phyloP scores from a whole-genome alignment of 1,284 basidiomycete species.

The Gomphus sp. region DNA sequence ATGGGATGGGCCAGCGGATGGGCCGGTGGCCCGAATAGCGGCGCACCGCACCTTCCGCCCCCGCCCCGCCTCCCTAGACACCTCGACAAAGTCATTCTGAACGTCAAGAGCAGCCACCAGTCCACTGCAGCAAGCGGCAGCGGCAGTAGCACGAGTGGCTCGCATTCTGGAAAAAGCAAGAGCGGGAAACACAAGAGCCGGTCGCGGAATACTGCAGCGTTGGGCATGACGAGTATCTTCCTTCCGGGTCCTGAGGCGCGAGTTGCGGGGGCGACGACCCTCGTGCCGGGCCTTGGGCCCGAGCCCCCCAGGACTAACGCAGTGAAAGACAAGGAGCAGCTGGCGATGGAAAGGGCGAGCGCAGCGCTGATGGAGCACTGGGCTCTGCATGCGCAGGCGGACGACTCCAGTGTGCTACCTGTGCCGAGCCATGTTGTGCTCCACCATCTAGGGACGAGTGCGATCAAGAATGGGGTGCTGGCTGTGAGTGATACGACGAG shows the following conservation, averaged over 20 bases:
- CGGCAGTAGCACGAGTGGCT: conserved; percentile 14
- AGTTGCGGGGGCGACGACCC: no score
- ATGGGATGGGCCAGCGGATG: no score
- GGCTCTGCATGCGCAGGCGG: conserved; percentile 38
- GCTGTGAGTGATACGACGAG: conserved; percentile 91
- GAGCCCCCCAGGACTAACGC: no score
- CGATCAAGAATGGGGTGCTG: conserved; percentile 89
- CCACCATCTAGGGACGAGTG: conserved; percentile 93
- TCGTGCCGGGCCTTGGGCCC: no score
- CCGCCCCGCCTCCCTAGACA: conserved; percentile 86
- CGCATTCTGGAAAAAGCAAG: conserved; percentile 15
- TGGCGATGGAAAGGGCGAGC: no score
- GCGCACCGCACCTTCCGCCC: conserved; percentile 48
- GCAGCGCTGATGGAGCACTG: not conserved
- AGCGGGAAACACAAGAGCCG: not conserved
- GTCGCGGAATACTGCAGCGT: not conserved
- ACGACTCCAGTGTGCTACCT: conserved; percentile 89
- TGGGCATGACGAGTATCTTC: not conserved
- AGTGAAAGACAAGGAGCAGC: no score
- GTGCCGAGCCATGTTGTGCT: conserved; percentile 94
- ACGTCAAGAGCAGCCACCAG: conserved; percentile 25
- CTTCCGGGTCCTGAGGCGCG: not conserved
- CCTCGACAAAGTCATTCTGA: conserved; percentile 90
- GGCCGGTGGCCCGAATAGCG: no score
- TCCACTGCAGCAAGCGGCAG: not conserved